Conservation (phyloP, 2,329 filamentous ascomycete genomes). For the Alternaria angustiovoidea region DNA sequence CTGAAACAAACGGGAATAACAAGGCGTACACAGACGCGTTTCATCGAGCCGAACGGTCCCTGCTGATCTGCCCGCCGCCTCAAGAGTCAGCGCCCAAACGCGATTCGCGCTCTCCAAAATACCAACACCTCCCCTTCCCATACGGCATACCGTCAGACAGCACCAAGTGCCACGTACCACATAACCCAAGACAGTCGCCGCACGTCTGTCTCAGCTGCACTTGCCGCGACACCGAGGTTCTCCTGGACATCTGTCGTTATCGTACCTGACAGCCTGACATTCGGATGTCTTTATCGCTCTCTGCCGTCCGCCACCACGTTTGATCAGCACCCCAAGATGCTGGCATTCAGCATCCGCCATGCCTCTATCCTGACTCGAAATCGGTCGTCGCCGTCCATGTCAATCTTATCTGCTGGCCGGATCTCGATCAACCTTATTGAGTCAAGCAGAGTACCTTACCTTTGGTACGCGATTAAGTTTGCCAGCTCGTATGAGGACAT, state of each 20-base stretch:
- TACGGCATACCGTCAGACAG: conserved; percentile 14
- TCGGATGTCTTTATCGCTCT: background rate
- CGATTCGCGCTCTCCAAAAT: conserved; percentile 14
- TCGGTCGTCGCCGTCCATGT: background rate
- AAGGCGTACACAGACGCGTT: conserved; percentile 27
- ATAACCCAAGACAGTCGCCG: conserved; percentile 6
- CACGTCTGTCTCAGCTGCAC: conserved; percentile 17
- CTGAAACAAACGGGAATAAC: conserved; percentile 33
- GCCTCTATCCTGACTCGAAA: background rate
- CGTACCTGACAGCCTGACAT: background rate
- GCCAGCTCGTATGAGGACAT: background rate
- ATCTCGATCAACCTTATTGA: conserved; percentile 5
- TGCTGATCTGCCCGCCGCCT: conserved; percentile 20
- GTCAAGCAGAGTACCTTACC: background rate
- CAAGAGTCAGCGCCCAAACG: conserved; percentile 13
- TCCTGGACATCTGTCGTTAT: conserved; percentile 4
- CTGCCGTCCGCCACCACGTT: conserved; percentile 5
- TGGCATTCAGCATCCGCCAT: background rate
- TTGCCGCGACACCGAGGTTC: background rate
- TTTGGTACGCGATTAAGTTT: conserved; percentile 1
- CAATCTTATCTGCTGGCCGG: background rate
- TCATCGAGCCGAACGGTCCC: conserved; percentile 32
- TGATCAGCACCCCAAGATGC: conserved; percentile 6
- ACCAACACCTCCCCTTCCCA: conserved; percentile 2
- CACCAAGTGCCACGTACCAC: conserved; percentile 7